A percentile compares a stretch with the other conserved stretches of the same genome.
Evolutionary conservation across 495 filamentous ascomycete genomes (phyloP).

Genomic region (Cercophora sp.): DNA sequence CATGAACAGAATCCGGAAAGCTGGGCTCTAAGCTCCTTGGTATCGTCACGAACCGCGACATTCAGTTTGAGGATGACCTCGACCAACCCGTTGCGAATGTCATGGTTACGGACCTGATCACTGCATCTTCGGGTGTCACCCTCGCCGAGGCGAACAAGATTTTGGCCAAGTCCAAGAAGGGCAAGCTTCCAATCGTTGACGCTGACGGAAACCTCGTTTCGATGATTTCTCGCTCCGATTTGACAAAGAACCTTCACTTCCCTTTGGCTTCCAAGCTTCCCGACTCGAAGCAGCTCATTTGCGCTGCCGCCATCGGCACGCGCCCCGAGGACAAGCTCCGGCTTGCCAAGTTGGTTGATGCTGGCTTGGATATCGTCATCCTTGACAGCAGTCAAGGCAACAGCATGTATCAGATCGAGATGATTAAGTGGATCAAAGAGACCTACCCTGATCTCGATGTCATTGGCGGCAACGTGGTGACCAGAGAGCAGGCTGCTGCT

Average conservation of each 20-base stretch:
- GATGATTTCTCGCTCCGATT: constrained; percentile 91
- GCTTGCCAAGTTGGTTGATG: constrained; percentile 84
- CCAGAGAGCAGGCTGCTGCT: constrained; percentile 84
- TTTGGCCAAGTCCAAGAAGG: constrained; percentile 94
- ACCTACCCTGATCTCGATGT: constrained; percentile 84
- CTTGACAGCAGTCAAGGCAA: constrained; percentile 96
- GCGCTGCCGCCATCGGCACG: constrained; percentile 91
- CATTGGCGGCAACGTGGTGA: constrained; percentile 97
- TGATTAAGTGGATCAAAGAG: constrained; percentile 92
- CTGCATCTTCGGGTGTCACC: constrained; percentile 78
- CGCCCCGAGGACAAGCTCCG: constrained; percentile 85
- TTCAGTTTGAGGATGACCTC: constrained; percentile 82
- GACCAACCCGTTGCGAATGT: constrained; percentile 75
- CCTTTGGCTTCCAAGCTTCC: constrained; percentile 95
- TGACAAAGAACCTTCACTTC: constrained; percentile 98
- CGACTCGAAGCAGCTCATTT: constrained; percentile 95
- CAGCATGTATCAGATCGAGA: constrained; percentile 93
- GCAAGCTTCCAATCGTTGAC: constrained; percentile 97
- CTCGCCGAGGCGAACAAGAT: constrained; percentile 88
- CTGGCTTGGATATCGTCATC: constrained; percentile 91
- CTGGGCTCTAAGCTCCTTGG: constrained; percentile 92
- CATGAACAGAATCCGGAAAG: constrained; percentile 72
- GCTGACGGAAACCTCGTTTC: constrained; percentile 80
- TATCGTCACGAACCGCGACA: constrained; percentile 96
- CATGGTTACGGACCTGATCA: constrained; percentile 95